Evolutionary conservation across 2,329 filamentous ascomycete genomes (phyloP), one percentile per base, ranked within the genome.

Genomic region (Celoporthe dispersa): DNA sequence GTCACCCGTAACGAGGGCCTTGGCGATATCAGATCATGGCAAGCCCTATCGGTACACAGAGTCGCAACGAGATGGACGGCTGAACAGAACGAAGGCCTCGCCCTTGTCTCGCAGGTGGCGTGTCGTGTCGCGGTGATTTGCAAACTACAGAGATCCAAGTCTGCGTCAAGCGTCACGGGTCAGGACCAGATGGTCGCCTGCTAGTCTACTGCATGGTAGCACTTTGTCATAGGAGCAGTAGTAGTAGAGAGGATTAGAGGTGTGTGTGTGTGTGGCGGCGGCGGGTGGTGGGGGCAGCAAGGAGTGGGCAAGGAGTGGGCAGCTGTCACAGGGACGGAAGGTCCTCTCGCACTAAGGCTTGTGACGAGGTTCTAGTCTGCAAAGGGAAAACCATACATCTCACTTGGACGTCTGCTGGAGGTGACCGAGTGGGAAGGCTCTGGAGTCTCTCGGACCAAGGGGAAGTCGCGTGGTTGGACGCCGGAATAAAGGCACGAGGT

Each of bases 401-500:
- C 37, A 7, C 16, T 39, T 39, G 4, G n/a, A 28, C n/a, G 35
- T 39, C 6, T 3, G 35, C 3, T 25, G 37, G n/a, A 28, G 12
- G 35, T 51, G 41, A 64, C 62, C 41, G 57, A 16, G 44, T 57
- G 28, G 53, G 25, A 16, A 19, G 2, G 33, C 6, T 11, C 31
- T 31, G 25, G 25, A 57, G 63, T 39, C 33, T 39, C 44, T 69
- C 70, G 70, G 68, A 66, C 70, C 68, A 71, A 71, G 68, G 69
- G 70, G 70, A 71, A 69, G 60, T 37, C 25, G 19, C 53, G 31
- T 71, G 67, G 64, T 71, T 71, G 70, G 70, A 35, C 37, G n/a
- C 64, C 70, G 70, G 70, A 55, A 69, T 65, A 71, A 70, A 71
- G 70, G 70, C 68, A 55, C 48, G 62, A 64, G 44, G 53, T 51